Base-by-base conservation (phyloP, 2,329 filamentous ascomycete genomes). In the Berkeleyomyces basicola region DNA sequence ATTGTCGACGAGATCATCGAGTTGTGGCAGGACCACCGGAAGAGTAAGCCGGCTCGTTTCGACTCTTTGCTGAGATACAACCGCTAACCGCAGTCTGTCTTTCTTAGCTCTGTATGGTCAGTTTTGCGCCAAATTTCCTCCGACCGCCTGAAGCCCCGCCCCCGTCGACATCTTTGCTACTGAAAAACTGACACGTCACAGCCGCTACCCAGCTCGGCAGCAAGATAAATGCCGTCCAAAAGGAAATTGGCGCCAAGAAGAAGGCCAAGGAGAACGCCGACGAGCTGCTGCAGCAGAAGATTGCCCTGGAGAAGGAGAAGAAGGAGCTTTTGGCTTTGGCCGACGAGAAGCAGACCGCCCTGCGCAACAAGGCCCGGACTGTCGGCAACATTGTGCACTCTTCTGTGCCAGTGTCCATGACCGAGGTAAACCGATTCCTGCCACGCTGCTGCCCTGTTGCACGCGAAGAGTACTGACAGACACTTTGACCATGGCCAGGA, bases 221-320 rank as follows among this genome's bases (percentile, higher is more conserved):
- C 69, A 84, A 88, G 76, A 91, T 96, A 74, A 97, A 97, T 76
- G 84, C 82, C 23, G 81, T 90, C 39, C 88, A 95, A 73, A 96
- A 95, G 76, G 84, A 90, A 72, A 95, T 97, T 71, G 90, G 88
- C 16, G 78, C 82, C 70, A 95, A 92, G 79, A 96, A 95, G 78
- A 96, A 95, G 85, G 85, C 85, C 68, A 96, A 96, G 78, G 90
- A 95, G 76, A 84, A 92, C 72, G 90, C 90, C 47, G 83, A 83
- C 68, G 87, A 90, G 47, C 78, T 96, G 65, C 78, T 96, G 64
- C 78, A 85, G 70, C 78, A 92, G 72, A 96, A 96, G 75, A 78
- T 79, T 59, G 82, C 84, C 3, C 76, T 96, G 58, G 86, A 91
- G 70, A 85, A 88, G 74, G 80, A 90, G 74, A 92, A 95, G 79